A percentile compares a stretch with the other conserved stretches of the same genome.
Evolutionary conservation across 2,329 filamentous ascomycete species (phyloP).

Genomic region (Penicillium sp.): DNA sequence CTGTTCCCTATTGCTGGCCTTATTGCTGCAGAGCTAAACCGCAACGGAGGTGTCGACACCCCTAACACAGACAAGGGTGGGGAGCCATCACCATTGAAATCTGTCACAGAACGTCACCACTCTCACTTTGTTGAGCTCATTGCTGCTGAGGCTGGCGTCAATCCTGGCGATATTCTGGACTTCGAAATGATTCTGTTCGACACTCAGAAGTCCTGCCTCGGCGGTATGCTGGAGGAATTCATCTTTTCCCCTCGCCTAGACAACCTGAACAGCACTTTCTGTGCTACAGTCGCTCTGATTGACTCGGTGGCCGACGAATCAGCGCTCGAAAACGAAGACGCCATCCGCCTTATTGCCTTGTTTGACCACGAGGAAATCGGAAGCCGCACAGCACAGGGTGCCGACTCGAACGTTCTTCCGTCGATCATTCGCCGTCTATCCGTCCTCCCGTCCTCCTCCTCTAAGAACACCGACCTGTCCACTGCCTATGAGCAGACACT

Average conservation of each 20-base stretch:
- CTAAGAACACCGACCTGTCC: conserved; percentile 59
- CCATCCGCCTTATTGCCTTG: conserved; percentile 86
- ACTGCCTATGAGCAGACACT: conserved; percentile 94
- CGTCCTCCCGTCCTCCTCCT: conserved; percentile 64
- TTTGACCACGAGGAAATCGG: conserved; percentile 99
- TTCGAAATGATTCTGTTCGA: conserved; percentile 98
- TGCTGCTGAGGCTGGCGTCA: conserved; percentile 71
- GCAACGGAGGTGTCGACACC: conserved; percentile 52
- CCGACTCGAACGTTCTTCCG: conserved; percentile 86
- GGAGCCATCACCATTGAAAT: conserved; percentile 74
- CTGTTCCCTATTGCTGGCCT: conserved; percentile 90
- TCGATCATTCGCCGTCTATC: conserved; percentile 83
- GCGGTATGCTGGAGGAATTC: conserved; percentile 88
- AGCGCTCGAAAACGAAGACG: conserved; percentile 70
- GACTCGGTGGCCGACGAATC: conserved; percentile 64
- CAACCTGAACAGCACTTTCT: conserved; percentile 96
- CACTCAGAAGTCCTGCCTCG: conserved; percentile 84
- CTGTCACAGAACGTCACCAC: conserved; percentile 80
- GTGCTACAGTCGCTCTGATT: conserved; percentile 80
- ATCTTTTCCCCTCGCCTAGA: conserved; percentile 95
- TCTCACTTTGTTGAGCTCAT: conserved; percentile 82
- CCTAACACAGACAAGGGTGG: conserved; percentile 41
- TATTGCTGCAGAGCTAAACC: conserved; percentile 82
- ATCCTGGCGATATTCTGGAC: conserved; percentile 72
- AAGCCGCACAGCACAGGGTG: conserved; percentile 86